Evolutionary conservation across 768 basidiomycete genomes (phyloP).

Genomic region (Kwoniella sp.): DNA sequence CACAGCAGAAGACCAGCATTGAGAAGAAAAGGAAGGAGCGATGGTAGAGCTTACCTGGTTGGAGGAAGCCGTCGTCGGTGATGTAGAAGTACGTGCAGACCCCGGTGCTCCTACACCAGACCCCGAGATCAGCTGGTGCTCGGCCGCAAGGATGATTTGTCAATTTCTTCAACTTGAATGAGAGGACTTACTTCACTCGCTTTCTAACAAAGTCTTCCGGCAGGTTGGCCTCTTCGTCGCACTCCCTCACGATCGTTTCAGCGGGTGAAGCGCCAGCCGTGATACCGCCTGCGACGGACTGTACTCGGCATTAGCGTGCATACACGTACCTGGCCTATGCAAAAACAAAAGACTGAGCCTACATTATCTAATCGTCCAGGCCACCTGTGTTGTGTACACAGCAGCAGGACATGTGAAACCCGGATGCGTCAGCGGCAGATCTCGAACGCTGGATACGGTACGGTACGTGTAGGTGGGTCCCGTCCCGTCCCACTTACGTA

Average conservation of each 20-base stretch:
- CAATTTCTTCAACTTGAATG: not conserved
- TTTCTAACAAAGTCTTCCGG: conserved; percentile 66
- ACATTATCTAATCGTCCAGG: conserved; percentile 83
- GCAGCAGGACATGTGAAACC: too few species aligned
- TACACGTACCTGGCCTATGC: not conserved
- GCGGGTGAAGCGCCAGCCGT: conserved; percentile 73
- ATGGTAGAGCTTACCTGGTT: conserved; percentile 51
- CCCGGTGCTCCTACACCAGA: conserved; percentile 63
- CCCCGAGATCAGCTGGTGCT: not conserved
- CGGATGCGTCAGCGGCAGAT: too few species aligned
- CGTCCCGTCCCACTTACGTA: conserved; percentile 64
- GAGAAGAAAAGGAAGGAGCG: not conserved
- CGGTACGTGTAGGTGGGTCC: too few species aligned
- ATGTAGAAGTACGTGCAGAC: conserved; percentile 80
- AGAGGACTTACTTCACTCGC: conserved; percentile 59
- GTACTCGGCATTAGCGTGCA: not conserved
- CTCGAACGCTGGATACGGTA: too few species aligned
- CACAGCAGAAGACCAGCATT: not conserved
- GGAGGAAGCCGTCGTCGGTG: conserved; percentile 73
- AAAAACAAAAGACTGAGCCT: conserved; percentile 5
- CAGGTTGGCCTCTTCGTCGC: conserved; percentile 89
- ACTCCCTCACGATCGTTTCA: conserved; percentile 83
- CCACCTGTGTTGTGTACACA: too few species aligned
- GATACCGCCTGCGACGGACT: conserved; percentile 76
- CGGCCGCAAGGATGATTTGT: not conserved